These are phyloP conservation scores for Trichoderma koningiopsis DNA, from an alignment of 2,329 filamentous ascomycete genomes.

Conservation along the genomic window DNA sequence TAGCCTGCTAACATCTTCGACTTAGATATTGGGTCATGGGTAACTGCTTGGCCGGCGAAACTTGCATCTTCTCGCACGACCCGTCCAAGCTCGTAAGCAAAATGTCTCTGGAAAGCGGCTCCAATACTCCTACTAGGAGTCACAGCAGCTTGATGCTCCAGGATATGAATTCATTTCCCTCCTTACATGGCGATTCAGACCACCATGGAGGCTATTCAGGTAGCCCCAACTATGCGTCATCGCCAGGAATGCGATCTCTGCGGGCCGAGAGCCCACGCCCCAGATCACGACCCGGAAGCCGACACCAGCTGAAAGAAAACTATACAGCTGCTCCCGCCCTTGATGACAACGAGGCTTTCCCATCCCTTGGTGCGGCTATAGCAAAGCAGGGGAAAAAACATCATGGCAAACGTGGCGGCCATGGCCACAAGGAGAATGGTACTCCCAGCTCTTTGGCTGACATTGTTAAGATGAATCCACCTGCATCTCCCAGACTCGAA, in stretches of 20 bases:
- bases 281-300: conserved; percentile 81
- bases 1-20: conserved; percentile 24
- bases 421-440: conserved; percentile 67
- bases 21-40: conserved; percentile 93
- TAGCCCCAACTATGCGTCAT: conserved; percentile 57
- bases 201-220: conserved; percentile 57
- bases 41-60: conserved; percentile 89
- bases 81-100: conserved; percentile 83
- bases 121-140: conserved; percentile 59
- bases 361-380: conserved; percentile 76
- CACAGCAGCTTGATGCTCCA: conserved; percentile 75
- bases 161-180: conserved; percentile 83
- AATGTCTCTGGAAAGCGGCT: conserved; percentile 70
- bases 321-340: conserved; percentile 73
- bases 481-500: conserved; percentile 63
- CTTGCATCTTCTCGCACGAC: conserved; percentile 97
- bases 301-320: conserved; percentile 63
- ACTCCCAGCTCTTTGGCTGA: conserved; percentile 82
- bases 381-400: conserved; percentile 84
- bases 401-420: conserved; percentile 85
- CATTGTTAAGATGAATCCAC: conserved; percentile 92
- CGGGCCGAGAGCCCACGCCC: conserved; percentile 65
- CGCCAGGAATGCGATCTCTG: conserved; percentile 68
- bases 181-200: conserved; percentile 65
- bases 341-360: conserved; percentile 95